A percentile compares a stretch with the other conserved stretches of the same genome.
Conservation (phyloP, 2,329 filamentous ascomycete species). For the Fusarium secorum region DNA sequence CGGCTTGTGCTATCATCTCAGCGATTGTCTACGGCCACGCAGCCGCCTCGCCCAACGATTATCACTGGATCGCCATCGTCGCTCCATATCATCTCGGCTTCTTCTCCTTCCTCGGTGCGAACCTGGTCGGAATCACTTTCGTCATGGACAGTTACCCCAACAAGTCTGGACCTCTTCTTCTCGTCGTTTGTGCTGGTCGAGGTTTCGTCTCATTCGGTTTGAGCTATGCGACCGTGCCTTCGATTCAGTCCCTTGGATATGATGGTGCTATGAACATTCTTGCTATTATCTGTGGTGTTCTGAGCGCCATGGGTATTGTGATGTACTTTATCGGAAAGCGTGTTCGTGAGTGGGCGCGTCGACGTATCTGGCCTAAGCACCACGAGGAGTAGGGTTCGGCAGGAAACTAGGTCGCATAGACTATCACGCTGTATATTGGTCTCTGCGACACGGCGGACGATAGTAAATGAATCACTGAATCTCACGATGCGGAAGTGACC, state of each 20-base stretch:
- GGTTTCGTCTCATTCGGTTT: neutral
- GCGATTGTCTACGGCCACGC: neutral
- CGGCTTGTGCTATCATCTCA: neutral
- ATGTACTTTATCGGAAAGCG: conserved; percentile 2
- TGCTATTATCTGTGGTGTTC: neutral
- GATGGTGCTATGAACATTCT: conserved; percentile 13
- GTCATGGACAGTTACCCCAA: conserved; percentile 14
- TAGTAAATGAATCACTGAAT: neutral
- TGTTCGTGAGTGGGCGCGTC: conserved; percentile 11
- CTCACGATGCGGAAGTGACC: fast-evolving
- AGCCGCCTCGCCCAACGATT: neutral
- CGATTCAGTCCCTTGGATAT: neutral
- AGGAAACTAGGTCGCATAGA: fast-evolving
- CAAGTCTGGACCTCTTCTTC: neutral
- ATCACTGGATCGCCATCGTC: conserved; percentile 6
- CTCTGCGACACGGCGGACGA: fast-evolving
- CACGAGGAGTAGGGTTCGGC: neutral
- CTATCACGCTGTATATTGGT: neutral
- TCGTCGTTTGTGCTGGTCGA: neutral
- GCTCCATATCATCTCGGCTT: conserved; percentile 2
- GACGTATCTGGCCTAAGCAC: conserved; percentile 2
- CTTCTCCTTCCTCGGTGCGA: conserved; percentile 1
- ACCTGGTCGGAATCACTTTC: conserved; percentile 1
- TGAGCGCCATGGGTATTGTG: neutral
- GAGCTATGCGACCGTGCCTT: conserved; percentile 6